phyloP scores from a whole-genome alignment of 805 yeast genomes.

The Lipomyces spencermartinsiae region DNA sequence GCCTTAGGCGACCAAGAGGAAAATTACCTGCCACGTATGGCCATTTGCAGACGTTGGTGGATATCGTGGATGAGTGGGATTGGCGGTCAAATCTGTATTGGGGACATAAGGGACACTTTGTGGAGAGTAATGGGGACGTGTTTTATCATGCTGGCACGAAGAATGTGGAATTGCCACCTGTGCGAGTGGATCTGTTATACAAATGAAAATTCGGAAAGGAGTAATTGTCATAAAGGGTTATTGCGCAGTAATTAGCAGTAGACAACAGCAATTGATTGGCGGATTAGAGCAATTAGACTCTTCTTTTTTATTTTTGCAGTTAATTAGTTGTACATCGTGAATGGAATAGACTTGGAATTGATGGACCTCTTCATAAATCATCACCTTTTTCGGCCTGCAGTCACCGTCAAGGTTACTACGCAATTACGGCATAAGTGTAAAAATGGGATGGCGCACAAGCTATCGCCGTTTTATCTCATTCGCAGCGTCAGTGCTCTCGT shows the following conservation, averaged over 20 bases:
- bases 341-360: no score
- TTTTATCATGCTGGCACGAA: background rate
- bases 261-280: no score
- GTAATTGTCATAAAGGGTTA: no score
- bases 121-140: background rate
- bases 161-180: background rate
- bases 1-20: background rate
- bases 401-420: background rate
- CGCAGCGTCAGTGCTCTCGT: background rate
- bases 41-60: conserved; percentile 10
- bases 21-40: conserved; percentile 10
- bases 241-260: background rate
- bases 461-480: background rate
- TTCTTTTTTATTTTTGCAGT: no score
- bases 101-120: conserved; percentile 13
- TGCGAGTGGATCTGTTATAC: background rate
- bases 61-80: conserved; percentile 10
- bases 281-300: no score
- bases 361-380: no score
- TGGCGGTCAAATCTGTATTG: conserved; percentile 6
- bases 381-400: no score
- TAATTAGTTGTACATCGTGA: no score
- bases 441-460: background rate
- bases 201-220: background rate
- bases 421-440: background rate